Percentiles rank a stretch among this genome's conserved stretches.
These are phyloP conservation scores for Udeniomyces megalosporus DNA, from an alignment of 768 basidiomycete genomes.

Conservation along the genomic window DNA sequence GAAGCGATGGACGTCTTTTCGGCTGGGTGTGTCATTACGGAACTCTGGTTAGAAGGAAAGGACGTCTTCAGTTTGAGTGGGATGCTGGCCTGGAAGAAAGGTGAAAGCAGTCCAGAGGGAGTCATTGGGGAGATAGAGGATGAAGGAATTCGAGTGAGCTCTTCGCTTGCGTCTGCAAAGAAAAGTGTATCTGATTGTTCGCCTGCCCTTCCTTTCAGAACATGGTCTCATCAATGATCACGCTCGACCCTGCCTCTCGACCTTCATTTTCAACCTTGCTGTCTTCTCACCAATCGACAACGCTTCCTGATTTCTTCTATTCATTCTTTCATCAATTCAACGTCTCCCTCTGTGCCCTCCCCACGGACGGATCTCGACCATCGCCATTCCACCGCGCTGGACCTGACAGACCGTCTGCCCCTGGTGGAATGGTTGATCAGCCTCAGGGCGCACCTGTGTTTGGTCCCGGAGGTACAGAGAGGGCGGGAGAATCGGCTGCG, in stretches of 20 bases:
- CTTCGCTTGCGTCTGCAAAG: not conserved
- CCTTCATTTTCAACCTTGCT: constrained; percentile 70
- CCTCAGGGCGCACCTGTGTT: no score
- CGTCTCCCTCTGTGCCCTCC: constrained; percentile 42
- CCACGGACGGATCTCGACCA: no score
- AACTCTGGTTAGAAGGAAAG: constrained; percentile 86
- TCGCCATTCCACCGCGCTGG: no score
- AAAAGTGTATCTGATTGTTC: constrained; percentile 19
- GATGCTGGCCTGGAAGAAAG: constrained; percentile 81
- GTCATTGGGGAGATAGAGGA: constrained; percentile 70
- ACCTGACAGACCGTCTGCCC: not conserved
- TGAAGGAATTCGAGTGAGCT: constrained; percentile 57
- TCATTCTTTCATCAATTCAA: constrained; percentile 85
- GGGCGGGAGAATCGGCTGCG: not conserved
- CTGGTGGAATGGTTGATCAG: no score
- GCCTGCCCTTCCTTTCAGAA: constrained; percentile 37
- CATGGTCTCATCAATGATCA: constrained; percentile 80
- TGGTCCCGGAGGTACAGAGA: no score
- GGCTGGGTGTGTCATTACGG: constrained; percentile 83
- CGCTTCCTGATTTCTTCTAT: constrained; percentile 88
- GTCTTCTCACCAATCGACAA: constrained; percentile 52
- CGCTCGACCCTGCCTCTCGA: constrained; percentile 54
- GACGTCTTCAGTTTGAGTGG: constrained; percentile 87
- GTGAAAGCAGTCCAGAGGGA: constrained; percentile 42
- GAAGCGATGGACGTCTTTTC: constrained; percentile 98